Base-by-base conservation (phyloP, 2,329 filamentous ascomycete genomes). In the Fusarium sp. region DNA sequence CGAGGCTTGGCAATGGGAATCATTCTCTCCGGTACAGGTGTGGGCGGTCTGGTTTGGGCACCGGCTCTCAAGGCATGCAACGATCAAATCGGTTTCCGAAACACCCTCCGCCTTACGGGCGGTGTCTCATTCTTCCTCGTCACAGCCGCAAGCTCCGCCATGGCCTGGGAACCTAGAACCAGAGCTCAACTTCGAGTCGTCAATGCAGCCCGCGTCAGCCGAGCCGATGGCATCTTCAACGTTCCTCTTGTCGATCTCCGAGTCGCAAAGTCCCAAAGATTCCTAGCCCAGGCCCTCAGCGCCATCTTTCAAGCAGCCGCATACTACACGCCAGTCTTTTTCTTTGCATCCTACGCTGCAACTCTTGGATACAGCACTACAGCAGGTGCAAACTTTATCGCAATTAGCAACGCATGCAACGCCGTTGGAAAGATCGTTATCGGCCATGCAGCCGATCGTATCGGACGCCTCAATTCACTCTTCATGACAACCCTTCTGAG, bases 401-500 rank as follows among this genome's bases (percentile, higher is more conserved):
- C 67, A 9, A 49, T 67, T 10, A 70, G 64, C 31, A 70, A 70
- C 36, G 67, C 67, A 11, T 64, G 64, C 55, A 70, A 70, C 27
- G 64, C 67, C 8, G 17, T 67, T 9, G 64, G 64, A 0, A 64
- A 67, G n/a, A 64, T 70, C 4, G 53, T 27, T 3, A 58, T 62
- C 1, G 55, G 35, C 0, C 35, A 38, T 9, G 22, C 35, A 11
- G 55, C 55, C 0, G 55, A 57, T 40, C 55, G 55, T 0, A 27
- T 57, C 1, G 55, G 55, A 4, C 14, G 55, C 0, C 16, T 40
- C 2, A 57, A 57, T 10, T 57, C 55, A 1, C 35, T 57, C 31
- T 38, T 57, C 33, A 14, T 57, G 4, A 57, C 55, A 2, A 57
- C 35, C 0, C 35, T 57, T 14, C 35, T 57, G 10, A 57, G 55